phyloP scores from a whole-genome alignment of 192 early-diverging fungal species.

The Umbelopsis sp. region DNA sequence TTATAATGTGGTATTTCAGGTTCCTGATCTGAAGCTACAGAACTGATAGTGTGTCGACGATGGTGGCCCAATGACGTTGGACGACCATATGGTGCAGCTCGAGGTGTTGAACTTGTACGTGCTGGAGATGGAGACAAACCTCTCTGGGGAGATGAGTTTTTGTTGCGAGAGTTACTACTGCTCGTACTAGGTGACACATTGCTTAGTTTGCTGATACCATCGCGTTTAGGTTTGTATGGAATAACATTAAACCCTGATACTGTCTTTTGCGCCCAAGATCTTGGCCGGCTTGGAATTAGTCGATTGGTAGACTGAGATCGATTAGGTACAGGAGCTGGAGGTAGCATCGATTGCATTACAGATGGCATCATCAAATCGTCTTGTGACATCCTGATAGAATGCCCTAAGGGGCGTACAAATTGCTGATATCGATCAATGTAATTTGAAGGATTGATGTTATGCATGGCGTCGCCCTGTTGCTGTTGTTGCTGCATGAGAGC shows the following conservation, averaged over 20 bases:
- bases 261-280: constrained; percentile 8
- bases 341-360: neutral
- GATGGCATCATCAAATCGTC: constrained; percentile 7
- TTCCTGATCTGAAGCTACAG: neutral
- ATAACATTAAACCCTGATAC: neutral
- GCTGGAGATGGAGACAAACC: neutral
- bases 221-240: constrained; percentile 7
- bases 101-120: neutral
- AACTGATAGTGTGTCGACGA: constrained; percentile 1
- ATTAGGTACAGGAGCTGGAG: neutral
- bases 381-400: constrained; percentile 3
- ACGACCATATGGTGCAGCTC: neutral
- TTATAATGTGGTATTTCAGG: neutral
- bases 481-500: constrained; percentile 15
- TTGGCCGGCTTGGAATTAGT: neutral
- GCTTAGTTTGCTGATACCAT: neutral
- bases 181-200: constrained; percentile 3
- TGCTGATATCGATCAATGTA: constrained; percentile 10
- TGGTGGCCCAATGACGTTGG: neutral
- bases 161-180: neutral
- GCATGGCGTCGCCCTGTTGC: neutral
- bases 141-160: neutral
- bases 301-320: constrained; percentile 10
- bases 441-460: constrained; percentile 2
- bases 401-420: neutral